Base-by-base conservation (phyloP, 208 protist species). In the Crithidia bombi region DNA sequence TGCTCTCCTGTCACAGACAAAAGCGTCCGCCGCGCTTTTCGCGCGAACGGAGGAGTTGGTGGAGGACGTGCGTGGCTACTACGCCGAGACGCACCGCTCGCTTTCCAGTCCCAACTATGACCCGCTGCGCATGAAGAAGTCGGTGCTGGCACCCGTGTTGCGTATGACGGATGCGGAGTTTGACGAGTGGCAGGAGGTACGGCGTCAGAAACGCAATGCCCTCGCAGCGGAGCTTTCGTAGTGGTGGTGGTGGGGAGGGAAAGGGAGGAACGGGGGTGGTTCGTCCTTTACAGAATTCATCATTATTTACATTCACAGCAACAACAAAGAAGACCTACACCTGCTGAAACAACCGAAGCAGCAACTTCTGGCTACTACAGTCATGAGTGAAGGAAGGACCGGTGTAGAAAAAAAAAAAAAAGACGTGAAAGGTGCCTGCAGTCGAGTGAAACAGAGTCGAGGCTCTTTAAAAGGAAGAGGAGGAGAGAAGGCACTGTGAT, bases 21-120 rank as follows among this genome's bases (percentile, higher is more conserved):
- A 81, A 35, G 73, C 69, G 4, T 76, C 70, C 32, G 25, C 43
- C 0, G 7, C 63, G 2, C 50, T 92, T 26, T 93, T 84, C 66
- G 82, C 83, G 65, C 84, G 78, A 69, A 91, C 83, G 11, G 87
- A 95, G 74, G 69, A 80, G 35, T 25, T 49, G 1, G 49, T 95
- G 10, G 82, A 90, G 30, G 71, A 77, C 10, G 65, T 93, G 28
- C 82, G 90, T 30, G 52, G 61, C 41, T 73, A 93, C 35, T 93
- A 93, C 76, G 74, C 80, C 1, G 90, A 93, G 63, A 86, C 87
- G 28, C 90, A 95, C 62, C 78, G 82, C 41, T 91, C 84, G 21
- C 78, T 95, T 3, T 75, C 86, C 1, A 90, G 82, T 36, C 71
- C 85, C 23, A 95, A 91, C 71, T 95, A 95, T 78, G 90, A 95